Evolutionary conservation across 2,329 filamentous ascomycete species (phyloP), one percentile per base, ranked within the genome.

Genomic region (Neopestalotiopsis rosae): DNA sequence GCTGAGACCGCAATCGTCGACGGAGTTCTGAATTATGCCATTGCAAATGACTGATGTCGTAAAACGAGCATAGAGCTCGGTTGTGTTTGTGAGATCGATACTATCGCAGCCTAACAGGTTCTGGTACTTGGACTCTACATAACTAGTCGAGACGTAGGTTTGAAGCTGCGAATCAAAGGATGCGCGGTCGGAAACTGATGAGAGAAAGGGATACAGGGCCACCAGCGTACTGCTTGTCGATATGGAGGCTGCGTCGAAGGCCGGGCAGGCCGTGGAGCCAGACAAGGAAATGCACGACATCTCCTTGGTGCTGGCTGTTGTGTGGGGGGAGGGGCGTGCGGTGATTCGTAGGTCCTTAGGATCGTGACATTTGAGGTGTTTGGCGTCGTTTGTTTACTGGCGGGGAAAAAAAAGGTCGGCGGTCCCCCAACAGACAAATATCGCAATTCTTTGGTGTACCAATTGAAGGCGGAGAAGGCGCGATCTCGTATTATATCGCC

Each of bases 41-140:
- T 97, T 98, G 87, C 96, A 99, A 72, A 99, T 88, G 72, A 97
- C 91, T 70, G 93, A 96, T 61, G 90, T 96, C 5, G 95, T 97
- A 82, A 95, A 99, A 75, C 96, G 92, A 63, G 96, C 95, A 81
- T 99, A 99, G 76, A 95, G 89, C 76, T 92, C 88, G 73, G 89
- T 91, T 4, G 94, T 91, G 78, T 97, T 93, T 68, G 89, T 89
- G 68, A 95, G 87, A 76, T 96, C 89, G 75, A 98, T 85, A 71
- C 88, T 88, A 62, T 88, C 86, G 79, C 96, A 99, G 68, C 95
- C 95, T 72, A 99, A 88, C 62, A 94, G 85, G 66, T 88, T 85
- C 79, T 93, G 87, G 81, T 95, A 99, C 84, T 95, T 98, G 61
- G 40, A 65, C 45, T 68, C 88, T 65, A 95, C 89, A 82, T 95